Evolutionary conservation across 192 early-diverging fungal genomes (phyloP), one percentile per base, ranked within the genome.

Genomic region (Oehlia diaphana): DNA sequence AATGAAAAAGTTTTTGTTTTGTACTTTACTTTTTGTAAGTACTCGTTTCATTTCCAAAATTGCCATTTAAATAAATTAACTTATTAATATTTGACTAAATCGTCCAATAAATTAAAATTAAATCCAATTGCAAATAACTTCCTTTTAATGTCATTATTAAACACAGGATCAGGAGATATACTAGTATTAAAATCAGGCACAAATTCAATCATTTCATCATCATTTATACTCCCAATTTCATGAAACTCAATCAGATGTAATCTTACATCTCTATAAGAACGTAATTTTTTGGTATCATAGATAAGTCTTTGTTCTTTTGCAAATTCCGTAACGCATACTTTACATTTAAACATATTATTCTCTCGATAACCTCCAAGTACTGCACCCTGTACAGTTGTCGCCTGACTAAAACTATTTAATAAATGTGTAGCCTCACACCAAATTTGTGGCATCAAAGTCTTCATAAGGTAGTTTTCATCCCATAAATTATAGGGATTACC

Each of bases 381-480:
- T 19, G 70, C 70, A 19, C 23, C 70, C 13, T 72, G 35, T 47
- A 72, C 70, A 21, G 70, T 49, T 49, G 23, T 67, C 35, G 50
- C 16, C 16, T 16, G 53, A 7, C 53, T 19, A 5, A 16, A 7
- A 58, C 16, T 58, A 21, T 58, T 58, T 21, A 58, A 58, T 58
- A 67, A 33, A 67, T 67, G 6, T 35, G 33, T 33, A 5, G 70
- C 70, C 26, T 72, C 70, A 23, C 37, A 21, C 37, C 70, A 72
- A 47, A 72, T 72, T 47, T 8, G 31, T 16, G 70, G 70, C 23
- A 72, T 72, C 23, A 72, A 50, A 72, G 37, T 21, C 47, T 72
- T 72, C n/a, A 39, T 23, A 26, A 72, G 19, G 14, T 37, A 72
- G 14, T 44, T 21, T 5, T 72, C 37, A 49, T 72, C 47, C 70